Conservation (phyloP, 2,329 filamentous ascomycete species). For the Pyricularia sp. region DNA sequence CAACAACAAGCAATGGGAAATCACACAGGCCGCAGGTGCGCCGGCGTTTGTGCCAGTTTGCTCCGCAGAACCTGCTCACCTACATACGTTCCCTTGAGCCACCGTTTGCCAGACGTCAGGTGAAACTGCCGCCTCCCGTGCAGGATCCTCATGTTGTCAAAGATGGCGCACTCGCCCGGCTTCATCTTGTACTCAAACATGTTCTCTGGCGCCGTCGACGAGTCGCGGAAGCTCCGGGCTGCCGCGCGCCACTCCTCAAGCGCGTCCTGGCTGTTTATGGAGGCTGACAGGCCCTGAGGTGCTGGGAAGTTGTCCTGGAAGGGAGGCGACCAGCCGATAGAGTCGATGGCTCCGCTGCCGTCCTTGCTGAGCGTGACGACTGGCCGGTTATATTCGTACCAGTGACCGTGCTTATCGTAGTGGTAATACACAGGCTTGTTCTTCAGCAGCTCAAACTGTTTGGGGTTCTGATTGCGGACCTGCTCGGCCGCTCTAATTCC, state of each 20-base stretch:
- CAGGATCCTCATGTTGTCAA: conserved; percentile 75
- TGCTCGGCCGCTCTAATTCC: conserved; percentile 45
- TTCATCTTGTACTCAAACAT: conserved; percentile 60
- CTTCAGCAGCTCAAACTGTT: conserved; percentile 46
- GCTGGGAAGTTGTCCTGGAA: conserved; percentile 44
- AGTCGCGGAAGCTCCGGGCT: conserved; percentile 39
- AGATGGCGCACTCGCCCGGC: conserved; percentile 82
- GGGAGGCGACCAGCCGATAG: conserved; percentile 61
- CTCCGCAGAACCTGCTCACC: conserved; percentile 35
- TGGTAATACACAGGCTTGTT: conserved; percentile 50
- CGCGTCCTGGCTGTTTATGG: not conserved
- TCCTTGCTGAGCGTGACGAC: conserved; percentile 29
- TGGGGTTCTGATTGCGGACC: conserved; percentile 17
- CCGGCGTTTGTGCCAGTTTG: conserved; percentile 9
- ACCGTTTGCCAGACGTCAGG: conserved; percentile 50
- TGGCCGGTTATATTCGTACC: conserved; percentile 46
- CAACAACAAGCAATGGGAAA: not conserved
- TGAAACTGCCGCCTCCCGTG: conserved; percentile 75
- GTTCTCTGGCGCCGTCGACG: conserved; percentile 43
- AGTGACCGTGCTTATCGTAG: conserved; percentile 52
- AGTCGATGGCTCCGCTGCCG: conserved; percentile 14
- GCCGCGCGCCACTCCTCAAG: conserved; percentile 18
- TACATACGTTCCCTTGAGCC: conserved; percentile 79
- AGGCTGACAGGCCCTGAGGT: conserved; percentile 10
- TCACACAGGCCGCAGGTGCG: not conserved